Evolutionary conservation across 2,329 filamentous ascomycete genomes (phyloP), one percentile per base, ranked within the genome.

Genomic region (Verticillium klebahnii): DNA sequence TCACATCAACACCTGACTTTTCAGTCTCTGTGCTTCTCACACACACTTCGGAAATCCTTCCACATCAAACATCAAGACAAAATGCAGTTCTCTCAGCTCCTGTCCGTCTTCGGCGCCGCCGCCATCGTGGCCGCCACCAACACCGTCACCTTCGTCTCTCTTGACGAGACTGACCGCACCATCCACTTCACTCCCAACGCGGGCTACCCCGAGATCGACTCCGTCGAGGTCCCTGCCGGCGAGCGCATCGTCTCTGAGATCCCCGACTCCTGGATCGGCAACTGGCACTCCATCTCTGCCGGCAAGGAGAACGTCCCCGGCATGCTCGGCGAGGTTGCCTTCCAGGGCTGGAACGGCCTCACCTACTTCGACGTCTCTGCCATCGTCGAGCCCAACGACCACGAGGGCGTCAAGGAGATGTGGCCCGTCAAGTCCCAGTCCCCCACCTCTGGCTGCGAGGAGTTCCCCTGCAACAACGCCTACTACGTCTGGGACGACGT

Each of bases 311-410:
- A 79, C 66, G 67, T 69, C 52, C 71, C 77, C 5, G 83, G 83
- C 67, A 85, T 83, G 80, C 78, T 83, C 61, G 81, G 80, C 60
- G 81, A 83, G 76, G 75, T 82, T 61, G 73, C 74, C 65, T 83
- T 82, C 69, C 74, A 79, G 60, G 81, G 79, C 69, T 83, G 73
- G 73, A 68, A 71, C 59, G 82, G 75, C 65, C 64, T 75, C 62
- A 84, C 80, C 62, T 86, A 80, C 78, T 86, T 83, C 62, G 84
- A 86, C 65, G 82, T 86, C 64, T 85, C 82, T 12, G 83, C 83
- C 70, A 86, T 86, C 65, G 81, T 85, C 67, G 74, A 82, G 72
- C 73, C 81, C 58, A 69, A 69, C 45, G 84, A 85, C 72, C 67
- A 73, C 66, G 62, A 79, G 65, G 82, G 82, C 67, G 77, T 86